phyloP scores from a whole-genome alignment of 2,329 filamentous ascomycete genomes.

The Lachnellula occidentalis region DNA sequence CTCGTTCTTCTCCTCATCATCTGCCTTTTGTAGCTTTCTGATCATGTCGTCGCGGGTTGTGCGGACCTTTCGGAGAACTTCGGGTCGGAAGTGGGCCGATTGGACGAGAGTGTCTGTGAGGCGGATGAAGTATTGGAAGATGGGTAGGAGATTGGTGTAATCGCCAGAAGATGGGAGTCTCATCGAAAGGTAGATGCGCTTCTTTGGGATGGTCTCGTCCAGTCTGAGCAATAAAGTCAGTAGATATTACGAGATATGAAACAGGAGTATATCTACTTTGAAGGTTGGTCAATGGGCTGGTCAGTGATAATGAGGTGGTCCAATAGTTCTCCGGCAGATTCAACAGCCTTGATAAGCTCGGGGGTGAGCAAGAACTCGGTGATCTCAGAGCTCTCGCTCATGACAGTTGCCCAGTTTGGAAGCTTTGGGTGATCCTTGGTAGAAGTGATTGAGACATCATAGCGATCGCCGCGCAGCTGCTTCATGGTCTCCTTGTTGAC shows the following conservation, averaged over 20 bases:
- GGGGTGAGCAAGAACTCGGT: conserved; percentile 80
- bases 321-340: conserved; percentile 71
- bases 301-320: conserved; percentile 88
- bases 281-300: conserved; percentile 81
- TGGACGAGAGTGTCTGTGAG: conserved; percentile 77
- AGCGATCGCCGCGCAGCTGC: conserved; percentile 81
- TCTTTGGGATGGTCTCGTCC: conserved; percentile 77
- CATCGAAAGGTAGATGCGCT: conserved; percentile 75
- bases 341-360: conserved; percentile 77
- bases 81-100: conserved; percentile 77
- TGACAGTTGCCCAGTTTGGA: conserved; percentile 83
- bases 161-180: conserved; percentile 62
- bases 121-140: conserved; percentile 78
- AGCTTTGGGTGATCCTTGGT: conserved; percentile 92
- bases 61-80: conserved; percentile 82
- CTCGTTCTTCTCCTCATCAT: conserved; percentile 77
- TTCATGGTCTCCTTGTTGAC: conserved; percentile 96
- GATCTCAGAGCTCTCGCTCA: conserved; percentile 95
- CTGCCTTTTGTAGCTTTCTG: conserved; percentile 70
- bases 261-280: conserved; percentile 54
- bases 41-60: conserved; percentile 74
- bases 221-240: conserved; percentile 47
- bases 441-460: conserved; percentile 86
- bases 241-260: neutral
- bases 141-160: conserved; percentile 61